phyloP scores from a whole-genome alignment of 2,329 filamentous ascomycete genomes.

The Sporothrix sp. region DNA sequence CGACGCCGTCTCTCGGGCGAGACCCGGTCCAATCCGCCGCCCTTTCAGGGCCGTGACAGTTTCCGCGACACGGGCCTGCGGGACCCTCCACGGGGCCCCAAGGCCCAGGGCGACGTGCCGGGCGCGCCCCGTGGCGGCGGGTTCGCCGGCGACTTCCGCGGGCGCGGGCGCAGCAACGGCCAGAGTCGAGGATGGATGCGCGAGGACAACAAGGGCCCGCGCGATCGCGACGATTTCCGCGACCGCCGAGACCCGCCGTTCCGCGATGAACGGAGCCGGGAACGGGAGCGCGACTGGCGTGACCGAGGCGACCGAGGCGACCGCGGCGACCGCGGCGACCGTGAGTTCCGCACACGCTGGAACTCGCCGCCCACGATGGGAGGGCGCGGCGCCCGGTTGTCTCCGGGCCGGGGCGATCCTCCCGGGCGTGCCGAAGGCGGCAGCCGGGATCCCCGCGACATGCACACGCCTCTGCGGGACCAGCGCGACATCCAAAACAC shows the following conservation, averaged over 20 bases:
- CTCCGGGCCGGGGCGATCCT: constrained; percentile 30
- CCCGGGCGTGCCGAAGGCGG: constrained; percentile 33
- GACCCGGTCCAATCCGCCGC: constrained; percentile 43
- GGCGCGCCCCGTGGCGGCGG: constrained; percentile 65
- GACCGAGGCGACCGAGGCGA: background rate
- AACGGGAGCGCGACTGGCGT: constrained; percentile 45
- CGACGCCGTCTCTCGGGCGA: constrained; percentile 58
- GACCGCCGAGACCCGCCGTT: constrained; percentile 44
- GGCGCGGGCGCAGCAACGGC: constrained; percentile 46
- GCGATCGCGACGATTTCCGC: constrained; percentile 53
- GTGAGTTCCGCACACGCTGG: constrained; percentile 48
- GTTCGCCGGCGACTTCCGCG: constrained; percentile 56
- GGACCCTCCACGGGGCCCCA: constrained; percentile 70
- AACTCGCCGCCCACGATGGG: constrained; percentile 50
- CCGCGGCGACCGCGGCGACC: constrained; percentile 28
- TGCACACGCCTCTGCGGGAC: constrained; percentile 37
- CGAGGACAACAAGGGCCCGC: constrained; percentile 42
- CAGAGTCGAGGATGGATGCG: constrained; percentile 51
- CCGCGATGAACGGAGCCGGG: constrained; percentile 42
- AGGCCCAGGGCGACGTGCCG: constrained; percentile 58
- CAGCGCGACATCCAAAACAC: constrained; percentile 7
- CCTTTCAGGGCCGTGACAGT: constrained; percentile 49
- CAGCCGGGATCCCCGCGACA: constrained; percentile 53
- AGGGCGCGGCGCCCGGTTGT: constrained; percentile 42
- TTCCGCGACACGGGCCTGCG: constrained; percentile 48